A percentile compares a stretch with the other conserved stretches of the same genome.
Conservation (phyloP, 352 stramenopile genomes). For the Phytopythium mirpurense region DNA sequence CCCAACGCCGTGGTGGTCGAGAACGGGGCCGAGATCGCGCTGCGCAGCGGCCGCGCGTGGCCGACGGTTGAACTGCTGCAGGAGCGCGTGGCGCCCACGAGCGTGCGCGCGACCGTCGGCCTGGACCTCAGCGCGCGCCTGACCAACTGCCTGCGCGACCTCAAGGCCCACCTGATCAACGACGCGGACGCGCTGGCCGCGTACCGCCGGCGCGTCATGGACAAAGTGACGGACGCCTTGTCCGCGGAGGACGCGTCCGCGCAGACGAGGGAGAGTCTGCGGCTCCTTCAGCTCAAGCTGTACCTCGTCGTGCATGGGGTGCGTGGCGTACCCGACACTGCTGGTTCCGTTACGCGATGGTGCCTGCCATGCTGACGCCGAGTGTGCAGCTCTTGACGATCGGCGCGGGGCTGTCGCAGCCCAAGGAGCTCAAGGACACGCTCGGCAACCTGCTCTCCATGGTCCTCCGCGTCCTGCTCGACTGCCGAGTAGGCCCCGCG, state of each 20-base stretch:
- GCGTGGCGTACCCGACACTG: not conserved
- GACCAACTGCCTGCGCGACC: constrained; percentile 60
- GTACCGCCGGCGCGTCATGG: constrained; percentile 42
- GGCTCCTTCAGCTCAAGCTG: constrained; percentile 41
- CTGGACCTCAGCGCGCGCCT: constrained; percentile 58
- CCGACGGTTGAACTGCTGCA: constrained; percentile 45
- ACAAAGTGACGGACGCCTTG: constrained; percentile 19
- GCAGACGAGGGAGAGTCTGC: not conserved
- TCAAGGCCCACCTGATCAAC: constrained; percentile 76
- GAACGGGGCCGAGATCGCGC: constrained; percentile 41
- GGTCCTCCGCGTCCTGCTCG: constrained; percentile 52
- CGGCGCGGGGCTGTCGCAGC: constrained; percentile 63
- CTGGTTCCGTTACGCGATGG: too few species aligned
- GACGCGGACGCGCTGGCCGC: constrained; percentile 52
- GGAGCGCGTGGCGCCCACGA: constrained; percentile 42
- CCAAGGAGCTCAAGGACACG: constrained; percentile 69
- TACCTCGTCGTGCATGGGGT: constrained; percentile 59
- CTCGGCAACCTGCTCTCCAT: constrained; percentile 60
- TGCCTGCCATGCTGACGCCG: too few species aligned
- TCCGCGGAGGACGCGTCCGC: not conserved
- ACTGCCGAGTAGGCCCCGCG: constrained; percentile 31
- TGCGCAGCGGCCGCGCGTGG: constrained; percentile 34
- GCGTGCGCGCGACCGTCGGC: constrained; percentile 49
- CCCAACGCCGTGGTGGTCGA: too few species aligned
- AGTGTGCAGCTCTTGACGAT: constrained; percentile 48